A percentile compares a stretch with the other conserved stretches of the same genome.
Conservation (phyloP, 2,329 filamentous ascomycete genomes). For the Stromatinia cepivora region DNA sequence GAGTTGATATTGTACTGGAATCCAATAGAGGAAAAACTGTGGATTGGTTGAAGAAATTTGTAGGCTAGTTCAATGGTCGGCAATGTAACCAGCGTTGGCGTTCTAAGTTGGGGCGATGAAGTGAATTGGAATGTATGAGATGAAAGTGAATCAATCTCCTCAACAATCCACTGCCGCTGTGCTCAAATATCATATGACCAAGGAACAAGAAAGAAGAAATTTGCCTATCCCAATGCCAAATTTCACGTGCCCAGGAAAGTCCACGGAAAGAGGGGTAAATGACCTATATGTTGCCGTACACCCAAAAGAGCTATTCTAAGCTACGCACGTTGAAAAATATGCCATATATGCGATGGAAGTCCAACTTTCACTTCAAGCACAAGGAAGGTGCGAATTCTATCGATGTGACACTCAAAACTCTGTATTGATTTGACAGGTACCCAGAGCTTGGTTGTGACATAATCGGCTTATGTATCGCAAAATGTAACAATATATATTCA, state of each 20-base stretch:
- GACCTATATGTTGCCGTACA: neutral
- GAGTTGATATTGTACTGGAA: neutral
- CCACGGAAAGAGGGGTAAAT: neutral
- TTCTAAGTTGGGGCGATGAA: neutral
- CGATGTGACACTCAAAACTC: neutral
- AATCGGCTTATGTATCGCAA: neutral
- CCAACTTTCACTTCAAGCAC: neutral
- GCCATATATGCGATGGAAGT: neutral
- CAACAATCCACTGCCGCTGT: neutral
- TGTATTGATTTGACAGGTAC: neutral
- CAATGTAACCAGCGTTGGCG: neutral
- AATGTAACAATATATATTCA: neutral
- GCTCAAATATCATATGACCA: neutral
- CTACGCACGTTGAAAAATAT: neutral
- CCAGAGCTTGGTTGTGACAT: neutral
- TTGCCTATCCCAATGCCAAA: neutral
- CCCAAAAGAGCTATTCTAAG: neutral
- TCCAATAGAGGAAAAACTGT: neutral
- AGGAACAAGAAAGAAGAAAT: neutral
- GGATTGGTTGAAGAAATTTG: neutral
- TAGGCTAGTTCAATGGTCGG: neutral
- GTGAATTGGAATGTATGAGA: slow-evolving; percentile 5
- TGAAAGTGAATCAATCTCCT: slow-evolving; percentile 15
- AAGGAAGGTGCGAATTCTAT: neutral
- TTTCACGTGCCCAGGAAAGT: neutral